Conservation (phyloP, 2,329 filamentous ascomycete species). For the Stachybotrys elegans region DNA sequence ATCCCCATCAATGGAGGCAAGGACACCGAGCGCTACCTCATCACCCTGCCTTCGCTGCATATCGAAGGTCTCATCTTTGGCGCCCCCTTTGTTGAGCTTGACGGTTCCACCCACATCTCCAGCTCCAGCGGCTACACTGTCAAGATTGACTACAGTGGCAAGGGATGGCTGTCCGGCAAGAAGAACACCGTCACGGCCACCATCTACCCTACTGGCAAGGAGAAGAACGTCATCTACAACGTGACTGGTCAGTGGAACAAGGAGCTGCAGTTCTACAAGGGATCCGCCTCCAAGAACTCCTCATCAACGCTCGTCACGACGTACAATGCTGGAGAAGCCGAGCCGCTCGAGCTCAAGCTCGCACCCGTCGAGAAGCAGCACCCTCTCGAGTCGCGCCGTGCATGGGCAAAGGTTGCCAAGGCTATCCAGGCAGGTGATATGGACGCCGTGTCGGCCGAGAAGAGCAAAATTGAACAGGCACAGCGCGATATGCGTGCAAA, state of each 20-base stretch:
- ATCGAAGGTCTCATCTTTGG: constrained; percentile 89
- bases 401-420: constrained; percentile 80
- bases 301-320: constrained; percentile 46
- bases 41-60: constrained; percentile 85
- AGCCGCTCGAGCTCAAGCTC: constrained; percentile 64
- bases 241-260: constrained; percentile 88
- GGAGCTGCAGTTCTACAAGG: constrained; percentile 70
- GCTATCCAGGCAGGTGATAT: constrained; percentile 80
- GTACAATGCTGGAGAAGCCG: constrained; percentile 54
- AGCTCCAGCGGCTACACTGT: constrained; percentile 82
- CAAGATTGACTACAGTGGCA: constrained; percentile 89
- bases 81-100: constrained; percentile 85
- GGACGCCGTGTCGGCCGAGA: constrained; percentile 72
- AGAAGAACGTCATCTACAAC: constrained; percentile 74
- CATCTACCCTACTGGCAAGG: constrained; percentile 65
- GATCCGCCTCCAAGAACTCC: constrained; percentile 45
- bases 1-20: constrained; percentile 45
- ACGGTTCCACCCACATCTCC: constrained; percentile 77
- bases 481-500: constrained; percentile 70
- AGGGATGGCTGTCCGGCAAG: constrained; percentile 92
- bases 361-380: constrained; percentile 75
- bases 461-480: constrained; percentile 83
- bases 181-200: constrained; percentile 84
- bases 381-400: constrained; percentile 78
- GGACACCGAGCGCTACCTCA: constrained; percentile 69